Conservation (phyloP, 2,329 filamentous ascomycete genomes). For the Fusarium pseudoanthophilum region DNA sequence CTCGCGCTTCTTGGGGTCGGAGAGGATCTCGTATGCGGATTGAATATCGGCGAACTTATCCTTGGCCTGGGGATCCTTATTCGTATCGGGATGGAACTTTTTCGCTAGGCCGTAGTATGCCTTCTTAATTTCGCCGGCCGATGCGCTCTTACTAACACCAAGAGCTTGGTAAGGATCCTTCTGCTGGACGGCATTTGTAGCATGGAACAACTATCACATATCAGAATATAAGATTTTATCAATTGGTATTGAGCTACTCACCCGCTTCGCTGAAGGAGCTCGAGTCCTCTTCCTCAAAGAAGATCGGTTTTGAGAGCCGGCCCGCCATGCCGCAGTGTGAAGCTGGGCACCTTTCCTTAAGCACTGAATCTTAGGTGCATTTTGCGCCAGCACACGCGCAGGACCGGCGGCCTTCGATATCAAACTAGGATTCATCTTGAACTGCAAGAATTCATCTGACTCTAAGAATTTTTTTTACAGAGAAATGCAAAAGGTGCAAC, state of each 20-base stretch:
- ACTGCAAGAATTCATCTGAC: slow-evolving; percentile 45
- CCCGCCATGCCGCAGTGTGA: slow-evolving; percentile 47
- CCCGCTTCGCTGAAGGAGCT: slow-evolving; percentile 41
- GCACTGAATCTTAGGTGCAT: slow-evolving; percentile 55
- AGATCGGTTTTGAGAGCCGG: slow-evolving; percentile 32
- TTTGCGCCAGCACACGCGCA: slow-evolving; percentile 58
- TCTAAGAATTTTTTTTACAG: slow-evolving; percentile 15
- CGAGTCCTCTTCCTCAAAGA: slow-evolving; percentile 27
- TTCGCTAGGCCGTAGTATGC: slow-evolving; percentile 98
- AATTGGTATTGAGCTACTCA: slow-evolving; percentile 40
- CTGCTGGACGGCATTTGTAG: slow-evolving; percentile 63
- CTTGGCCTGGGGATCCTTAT: slow-evolving; percentile 93
- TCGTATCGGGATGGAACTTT: slow-evolving; percentile 97
- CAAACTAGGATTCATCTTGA: slow-evolving; percentile 60
- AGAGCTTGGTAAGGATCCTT: slow-evolving; percentile 90
- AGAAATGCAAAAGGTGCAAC: slow-evolving; percentile 24
- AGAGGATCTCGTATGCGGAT: slow-evolving; percentile 91
- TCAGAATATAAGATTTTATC: slow-evolving; percentile 28
- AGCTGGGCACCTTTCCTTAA: slow-evolving; percentile 52
- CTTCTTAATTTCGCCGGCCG: slow-evolving; percentile 92
- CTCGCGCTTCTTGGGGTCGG: slow-evolving; percentile 91
- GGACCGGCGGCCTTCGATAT: slow-evolving; percentile 60
- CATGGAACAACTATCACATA: slow-evolving; percentile 65
- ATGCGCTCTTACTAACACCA: slow-evolving; percentile 84
- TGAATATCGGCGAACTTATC: slow-evolving; percentile 95